Evolutionary conservation across 495 filamentous ascomycete species (phyloP).

Genomic region (Xylaria venustula): DNA sequence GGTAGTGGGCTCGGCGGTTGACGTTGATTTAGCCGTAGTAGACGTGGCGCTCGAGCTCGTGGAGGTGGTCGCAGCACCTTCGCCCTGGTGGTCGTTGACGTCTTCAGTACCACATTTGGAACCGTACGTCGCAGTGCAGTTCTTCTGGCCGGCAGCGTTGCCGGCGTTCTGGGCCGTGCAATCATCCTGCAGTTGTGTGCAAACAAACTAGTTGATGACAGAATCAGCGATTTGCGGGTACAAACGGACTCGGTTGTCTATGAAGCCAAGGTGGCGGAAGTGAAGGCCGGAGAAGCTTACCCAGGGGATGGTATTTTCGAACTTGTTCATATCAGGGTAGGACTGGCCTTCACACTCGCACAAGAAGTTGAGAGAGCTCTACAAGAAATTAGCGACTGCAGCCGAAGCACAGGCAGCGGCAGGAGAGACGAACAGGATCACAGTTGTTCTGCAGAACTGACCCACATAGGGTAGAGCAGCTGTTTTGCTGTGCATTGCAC

Average conservation of each 20-base stretch:
- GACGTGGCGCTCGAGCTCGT: constrained; percentile 20
- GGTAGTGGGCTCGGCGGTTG: constrained; percentile 14
- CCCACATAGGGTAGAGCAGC: constrained; percentile 36
- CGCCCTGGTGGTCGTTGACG: constrained; percentile 32
- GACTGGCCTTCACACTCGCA: constrained; percentile 34
- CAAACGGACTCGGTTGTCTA: no score
- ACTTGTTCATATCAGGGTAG: constrained; percentile 36
- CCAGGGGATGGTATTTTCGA: constrained; percentile 34
- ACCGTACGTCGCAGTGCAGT: constrained; percentile 29
- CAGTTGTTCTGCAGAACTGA: constrained; percentile 27
- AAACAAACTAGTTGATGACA: constrained; percentile 29
- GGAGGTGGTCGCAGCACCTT: constrained; percentile 22
- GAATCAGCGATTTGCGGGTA: constrained; percentile 1
- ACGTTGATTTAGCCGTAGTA: constrained; percentile 14
- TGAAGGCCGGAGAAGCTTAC: constrained; percentile 13
- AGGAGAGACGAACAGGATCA: constrained; percentile 27
- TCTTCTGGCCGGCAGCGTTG: constrained; percentile 33
- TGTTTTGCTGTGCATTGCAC: constrained; percentile 33
- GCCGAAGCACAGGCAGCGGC: not conserved
- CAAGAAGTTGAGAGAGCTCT: constrained; percentile 30
- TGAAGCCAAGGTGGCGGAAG: not conserved
- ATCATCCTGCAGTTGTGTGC: constrained; percentile 30
- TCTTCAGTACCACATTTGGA: constrained; percentile 36
- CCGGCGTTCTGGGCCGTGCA: constrained; percentile 31
- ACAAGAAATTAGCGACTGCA: not conserved